A percentile compares a stretch with the other conserved stretches of the same genome.
phyloP scores from a whole-genome alignment of 371 early-diverging fungal species.

The Mucor indicus region DNA sequence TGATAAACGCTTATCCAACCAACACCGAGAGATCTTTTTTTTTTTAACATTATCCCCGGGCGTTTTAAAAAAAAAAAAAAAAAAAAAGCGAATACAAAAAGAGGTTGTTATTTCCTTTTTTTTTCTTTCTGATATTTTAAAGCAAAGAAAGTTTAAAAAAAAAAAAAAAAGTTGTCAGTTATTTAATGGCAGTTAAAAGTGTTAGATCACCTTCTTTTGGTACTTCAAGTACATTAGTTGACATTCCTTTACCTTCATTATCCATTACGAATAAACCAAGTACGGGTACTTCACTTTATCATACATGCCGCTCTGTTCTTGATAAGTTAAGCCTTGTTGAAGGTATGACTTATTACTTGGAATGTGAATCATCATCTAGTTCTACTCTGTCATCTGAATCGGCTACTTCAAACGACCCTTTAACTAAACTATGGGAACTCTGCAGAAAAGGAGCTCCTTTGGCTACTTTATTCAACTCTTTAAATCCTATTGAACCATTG shows the following conservation, averaged over 20 bases:
- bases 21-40: no score
- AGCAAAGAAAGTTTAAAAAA: no score
- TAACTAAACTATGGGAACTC: constrained; percentile 82
- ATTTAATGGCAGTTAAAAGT: constrained; percentile 17
- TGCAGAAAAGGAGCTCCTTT: constrained; percentile 87
- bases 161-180: no score
- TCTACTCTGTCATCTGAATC: constrained; percentile 25
- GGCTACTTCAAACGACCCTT: constrained; percentile 60
- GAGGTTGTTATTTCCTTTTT: no score
- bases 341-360: constrained; percentile 56
- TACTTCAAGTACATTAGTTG: constrained; percentile 20
- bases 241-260: constrained; percentile 26
- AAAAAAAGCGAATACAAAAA: no score
- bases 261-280: constrained; percentile 37
- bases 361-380: constrained; percentile 18
- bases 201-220: constrained; percentile 33
- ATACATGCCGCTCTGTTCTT: constrained; percentile 57
- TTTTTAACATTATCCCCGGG: no score
- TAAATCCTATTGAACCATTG: constrained; percentile 54
- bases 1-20: no score
- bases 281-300: constrained; percentile 56
- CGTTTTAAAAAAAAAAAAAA: no score
- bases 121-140: background rate
- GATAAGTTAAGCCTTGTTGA: constrained; percentile 60
- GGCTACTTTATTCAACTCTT: constrained; percentile 77